Evolutionary conservation across 2,329 filamentous ascomycete species (phyloP), one percentile per base, ranked within the genome.

Genomic region (Colletotrichum tanaceti): DNA sequence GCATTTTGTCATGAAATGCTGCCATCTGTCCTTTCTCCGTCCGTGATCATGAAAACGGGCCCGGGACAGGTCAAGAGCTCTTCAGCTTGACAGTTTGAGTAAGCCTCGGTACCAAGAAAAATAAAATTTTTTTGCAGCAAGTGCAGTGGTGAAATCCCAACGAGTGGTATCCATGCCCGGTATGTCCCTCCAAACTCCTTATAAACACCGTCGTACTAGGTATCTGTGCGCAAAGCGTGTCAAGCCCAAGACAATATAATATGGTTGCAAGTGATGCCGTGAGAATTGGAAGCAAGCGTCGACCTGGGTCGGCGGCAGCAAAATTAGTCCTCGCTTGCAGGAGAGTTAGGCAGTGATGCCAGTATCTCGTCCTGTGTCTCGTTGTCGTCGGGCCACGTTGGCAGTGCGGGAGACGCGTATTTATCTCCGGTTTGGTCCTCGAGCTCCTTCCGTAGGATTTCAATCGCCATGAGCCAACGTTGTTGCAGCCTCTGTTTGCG

Each of bases 361-460:
- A 72, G 39, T 24, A 60, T 62, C 63, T 65, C 65, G 24, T 68
- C 60, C 43, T 58, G 68, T 9, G 58, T 55, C 43, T 75, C 75
- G 38, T 71, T 74, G 32, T 78, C 75, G n/a, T 75, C 71, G 5
- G 79, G 77, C 85, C 84, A 86, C 41, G 77, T 74, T 4, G 84
- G 76, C 18, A 78, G 72, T 5, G 73, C 69, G 68, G 83, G 72
- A 1, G 76, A 71, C 4, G 80, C 83, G 71, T 83, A 89, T 66
- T 73, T 77, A 38, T 82, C 70, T 1, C 81, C 81, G 9, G 80
- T 79, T 59, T 79, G 75, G 14, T 77, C 76, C 72, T 88, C 85
- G 55, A 89, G 74, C 73, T 87, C 84, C 68, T 81, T 84, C 68
- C 86, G 81, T 67, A 87, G 76, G 18, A 90, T 82, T 71, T 87